phyloP scores from a whole-genome alignment of 352 stramenopile species.

The Phytophthora foliorum region DNA sequence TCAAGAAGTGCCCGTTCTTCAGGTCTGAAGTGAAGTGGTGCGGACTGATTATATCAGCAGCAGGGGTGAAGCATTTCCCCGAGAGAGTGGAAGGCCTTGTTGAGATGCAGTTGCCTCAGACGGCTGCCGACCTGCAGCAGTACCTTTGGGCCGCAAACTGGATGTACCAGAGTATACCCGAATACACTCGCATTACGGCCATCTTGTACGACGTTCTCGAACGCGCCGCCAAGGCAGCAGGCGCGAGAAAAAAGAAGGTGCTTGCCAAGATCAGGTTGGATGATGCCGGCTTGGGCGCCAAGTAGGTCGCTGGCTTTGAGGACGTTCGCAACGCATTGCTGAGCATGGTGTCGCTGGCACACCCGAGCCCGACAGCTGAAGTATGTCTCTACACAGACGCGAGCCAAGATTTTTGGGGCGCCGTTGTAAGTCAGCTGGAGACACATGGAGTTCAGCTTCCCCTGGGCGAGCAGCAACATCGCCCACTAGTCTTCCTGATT shows the following conservation, averaged over 20 bases:
- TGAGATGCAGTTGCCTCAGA: constrained; percentile 22
- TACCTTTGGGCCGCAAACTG: constrained; percentile 46
- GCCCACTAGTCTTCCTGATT: constrained; percentile 34
- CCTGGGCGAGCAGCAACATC: constrained; percentile 28
- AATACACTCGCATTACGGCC: constrained; percentile 23
- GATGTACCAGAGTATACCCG: constrained; percentile 44
- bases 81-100: constrained; percentile 36
- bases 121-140: constrained; percentile 40
- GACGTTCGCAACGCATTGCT: constrained; percentile 3
- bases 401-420: constrained; percentile 32
- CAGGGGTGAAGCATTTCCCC: constrained; percentile 26
- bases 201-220: constrained; percentile 16
- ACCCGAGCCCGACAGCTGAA: constrained; percentile 14
- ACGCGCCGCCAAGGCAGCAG: constrained; percentile 1
- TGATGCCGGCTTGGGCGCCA: constrained; percentile 8
- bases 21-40: constrained; percentile 31
- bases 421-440: constrained; percentile 25
- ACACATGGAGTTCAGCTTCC: constrained; percentile 1
- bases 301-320: constrained; percentile 12
- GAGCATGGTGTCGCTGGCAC: constrained; percentile 27
- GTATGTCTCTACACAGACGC: constrained; percentile 43
- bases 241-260: constrained; percentile 29
- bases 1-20: constrained; percentile 47
- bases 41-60: constrained; percentile 28
- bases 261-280: constrained; percentile 17